Base-by-base conservation (phyloP, 495 filamentous ascomycete species). In the Penicillium angulare region DNA sequence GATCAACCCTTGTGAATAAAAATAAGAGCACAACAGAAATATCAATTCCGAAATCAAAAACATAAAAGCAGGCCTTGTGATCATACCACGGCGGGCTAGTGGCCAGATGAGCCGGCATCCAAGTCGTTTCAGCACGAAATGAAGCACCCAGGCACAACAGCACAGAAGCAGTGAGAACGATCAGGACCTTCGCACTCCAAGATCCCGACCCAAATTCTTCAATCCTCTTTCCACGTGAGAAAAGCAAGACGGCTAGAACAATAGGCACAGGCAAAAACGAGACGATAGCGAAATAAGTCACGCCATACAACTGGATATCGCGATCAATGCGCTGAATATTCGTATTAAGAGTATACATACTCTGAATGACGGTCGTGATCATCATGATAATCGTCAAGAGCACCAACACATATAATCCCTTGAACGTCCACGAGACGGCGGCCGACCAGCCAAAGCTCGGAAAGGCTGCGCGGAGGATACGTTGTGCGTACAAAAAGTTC, bases 401-500 rank as follows among this genome's bases (percentile, higher is more conserved):
- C 32, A 92, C 79, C 15, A 85, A 71, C n/a, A 62, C 66, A 62
- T 87, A 87, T 13, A 90, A 63, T 4, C 63, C 59, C 50, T 75
- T 74, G 59, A 92, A 87, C 18, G 66, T 47, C 12, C 63, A 46
- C 0, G 67, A 68, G 23, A 82, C 67, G 20, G 65, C 45, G 6
- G 62, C 74, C 41, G 80, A 75, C 86, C 86, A 90, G 24, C 89
- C 89, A 39, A 89, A 63, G 2, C 66, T 61, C 0, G 89, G 91
- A 48, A 92, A 86, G 10, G 79, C 79, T 3, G 85, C 87, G 23
- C 91, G 77, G 7, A 92, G 55, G 23, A 95, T 80, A 22, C 92
- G 83, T 63, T 92, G 88, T 0, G 86, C 72, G 61, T 89, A 87
- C 57, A 93, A 73, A 23, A 96, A 69, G 64, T 96, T 93, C 61